These are phyloP conservation scores for Ophiocordyceps unilateralis DNA, from an alignment of 2,329 filamentous ascomycete species.

Conservation along the genomic window DNA sequence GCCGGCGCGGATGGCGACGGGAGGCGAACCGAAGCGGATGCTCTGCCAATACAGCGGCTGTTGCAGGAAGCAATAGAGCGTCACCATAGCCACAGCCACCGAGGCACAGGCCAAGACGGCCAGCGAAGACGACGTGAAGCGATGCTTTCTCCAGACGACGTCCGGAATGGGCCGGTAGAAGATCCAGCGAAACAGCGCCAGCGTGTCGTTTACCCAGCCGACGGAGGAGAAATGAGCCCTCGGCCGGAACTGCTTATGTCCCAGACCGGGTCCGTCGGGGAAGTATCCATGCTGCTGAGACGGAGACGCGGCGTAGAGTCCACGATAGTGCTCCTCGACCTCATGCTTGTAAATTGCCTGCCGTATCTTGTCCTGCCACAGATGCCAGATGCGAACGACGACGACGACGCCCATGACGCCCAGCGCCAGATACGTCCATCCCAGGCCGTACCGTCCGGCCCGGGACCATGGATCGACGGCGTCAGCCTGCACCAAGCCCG, in stretches of 20 bases:
- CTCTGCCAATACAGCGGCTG: constrained; percentile 82
- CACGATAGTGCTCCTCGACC: constrained; percentile 46
- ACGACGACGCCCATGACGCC: constrained; percentile 51
- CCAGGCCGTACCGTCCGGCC: constrained; percentile 71
- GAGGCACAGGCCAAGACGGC: constrained; percentile 52
- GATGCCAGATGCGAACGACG: constrained; percentile 63
- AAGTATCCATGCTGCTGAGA: constrained; percentile 51
- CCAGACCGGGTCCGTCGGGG: constrained; percentile 41
- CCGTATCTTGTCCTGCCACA: constrained; percentile 85
- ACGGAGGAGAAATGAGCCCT: constrained; percentile 65
- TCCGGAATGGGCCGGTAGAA: constrained; percentile 79
- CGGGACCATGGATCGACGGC: constrained; percentile 63
- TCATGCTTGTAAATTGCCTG: constrained; percentile 79
- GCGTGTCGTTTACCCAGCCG: constrained; percentile 53
- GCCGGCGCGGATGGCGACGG: constrained; percentile 68
- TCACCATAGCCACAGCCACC: constrained; percentile 52
- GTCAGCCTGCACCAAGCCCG: constrained; percentile 43
- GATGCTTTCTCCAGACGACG: constrained; percentile 46
- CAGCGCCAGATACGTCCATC: constrained; percentile 78
- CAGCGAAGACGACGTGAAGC: constrained; percentile 67
- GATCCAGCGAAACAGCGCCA: constrained; percentile 74
- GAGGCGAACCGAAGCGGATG: constrained; percentile 71
- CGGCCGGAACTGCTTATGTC: constrained; percentile 38
- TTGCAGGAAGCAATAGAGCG: constrained; percentile 70
- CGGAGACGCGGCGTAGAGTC: constrained; percentile 32